phyloP scores from a whole-genome alignment of 1,284 basidiomycete species.

The Moesziomyces sp. region DNA sequence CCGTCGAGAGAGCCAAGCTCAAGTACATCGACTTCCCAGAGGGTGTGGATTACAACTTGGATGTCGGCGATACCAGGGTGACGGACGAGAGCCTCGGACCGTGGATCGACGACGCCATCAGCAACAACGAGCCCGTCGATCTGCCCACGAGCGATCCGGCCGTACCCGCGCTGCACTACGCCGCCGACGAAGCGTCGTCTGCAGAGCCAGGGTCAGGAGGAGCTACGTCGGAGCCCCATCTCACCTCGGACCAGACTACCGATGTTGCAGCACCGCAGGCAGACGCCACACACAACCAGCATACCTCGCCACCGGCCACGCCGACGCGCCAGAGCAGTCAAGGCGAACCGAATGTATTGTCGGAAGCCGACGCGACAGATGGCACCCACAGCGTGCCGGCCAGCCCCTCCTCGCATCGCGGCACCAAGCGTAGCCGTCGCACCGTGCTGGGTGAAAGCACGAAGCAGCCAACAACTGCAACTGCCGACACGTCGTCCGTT shows the following conservation, averaged over 20 bases:
- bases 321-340: constrained; percentile 7
- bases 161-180: constrained; percentile 7
- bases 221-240: background rate
- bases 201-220: background rate
- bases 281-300: constrained; percentile 6
- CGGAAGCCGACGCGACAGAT: background rate
- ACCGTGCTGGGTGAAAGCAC: constrained; percentile 23
- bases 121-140: constrained; percentile 41
- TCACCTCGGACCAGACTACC: background rate
- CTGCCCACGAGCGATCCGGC: constrained; percentile 34
- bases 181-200: constrained; percentile 1
- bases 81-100: constrained; percentile 43
- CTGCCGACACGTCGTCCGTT: constrained; percentile 3
- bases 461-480: constrained; percentile 8
- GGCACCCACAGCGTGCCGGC: background rate
- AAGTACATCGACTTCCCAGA: constrained; percentile 47
- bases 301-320: constrained; percentile 20
- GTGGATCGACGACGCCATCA: constrained; percentile 45
- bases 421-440: constrained; percentile 23
- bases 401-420: constrained; percentile 8
- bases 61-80: constrained; percentile 29
- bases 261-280: background rate
- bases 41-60: constrained; percentile 28
- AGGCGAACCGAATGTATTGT: background rate
- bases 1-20: constrained; percentile 34